Base-by-base conservation (phyloP, 805 yeast species). In the Wilhelminamyces savonicus region DNA sequence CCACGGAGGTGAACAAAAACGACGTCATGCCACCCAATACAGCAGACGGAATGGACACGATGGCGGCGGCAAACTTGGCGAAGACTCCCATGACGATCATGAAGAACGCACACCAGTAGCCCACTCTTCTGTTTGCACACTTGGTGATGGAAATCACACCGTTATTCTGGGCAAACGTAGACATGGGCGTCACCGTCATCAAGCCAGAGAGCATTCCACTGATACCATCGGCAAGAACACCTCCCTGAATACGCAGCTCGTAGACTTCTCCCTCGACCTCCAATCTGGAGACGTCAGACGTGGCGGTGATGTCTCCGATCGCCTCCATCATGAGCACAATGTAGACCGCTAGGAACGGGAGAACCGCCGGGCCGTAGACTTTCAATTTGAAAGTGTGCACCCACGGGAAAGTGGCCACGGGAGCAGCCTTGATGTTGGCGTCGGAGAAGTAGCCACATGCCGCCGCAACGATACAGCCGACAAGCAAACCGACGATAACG, bases 281-380 rank as follows among this genome's bases (percentile, higher is more conserved):
- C 38, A 81, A 62, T 44, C 94, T 68, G 7, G 95, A 83, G 13
- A 88, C 96, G 56, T 87, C 97, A 34, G 85, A 81, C 24, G 95
- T 84, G 21, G 96, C 96, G 19, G 95, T 85, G 50, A 87, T 81
- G 56, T 87, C 96, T 55, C 96, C 96, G 50, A 87, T 85, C 31
- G 94, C 82, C 63, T 88, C 96, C 86, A 86, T 85, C 75, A 84
- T 81, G 44, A 83, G 59, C 16, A 80, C 85, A 19, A 87, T 66
- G 52, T 77, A 87, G 27, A 86, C 81, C 1, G 95, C 94, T 34
- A 87, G 59, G 62, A 84, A 72, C 4, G 96, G 96, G 30, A 87
- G 60, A 5, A 87, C 92, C 3, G 81, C 75, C 1, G 96, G 95
- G 3, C 84, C 96, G 47, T 87, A 84, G 5, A 87, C 74, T 23